Evolutionary conservation across 129 eudicot species (phyloP).

Genomic region (Helianthus tuberosus): DNA sequence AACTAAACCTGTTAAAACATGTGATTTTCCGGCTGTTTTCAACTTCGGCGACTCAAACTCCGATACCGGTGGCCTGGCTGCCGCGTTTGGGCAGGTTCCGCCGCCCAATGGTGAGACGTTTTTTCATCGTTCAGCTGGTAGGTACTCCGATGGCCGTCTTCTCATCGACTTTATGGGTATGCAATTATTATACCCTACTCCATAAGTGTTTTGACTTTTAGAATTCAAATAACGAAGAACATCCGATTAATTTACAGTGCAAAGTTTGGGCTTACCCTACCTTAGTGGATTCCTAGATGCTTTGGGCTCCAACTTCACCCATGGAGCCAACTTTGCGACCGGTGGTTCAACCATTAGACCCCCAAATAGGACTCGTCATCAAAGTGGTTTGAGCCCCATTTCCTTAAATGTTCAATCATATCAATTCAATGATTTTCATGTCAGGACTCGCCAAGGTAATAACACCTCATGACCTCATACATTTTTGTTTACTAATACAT

Average conservation of each 20-base stretch:
- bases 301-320: slow-evolving; percentile 74
- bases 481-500: background rate
- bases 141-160: slow-evolving; percentile 77
- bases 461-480: background rate
- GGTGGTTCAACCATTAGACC: slow-evolving; percentile 90
- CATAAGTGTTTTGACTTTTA: background rate
- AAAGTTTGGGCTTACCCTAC: slow-evolving; percentile 57
- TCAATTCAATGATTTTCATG: slow-evolving; percentile 63
- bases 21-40: slow-evolving; percentile 76
- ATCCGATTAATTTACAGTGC: slow-evolving; percentile 41
- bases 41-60: slow-evolving; percentile 97
- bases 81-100: slow-evolving; percentile 80
- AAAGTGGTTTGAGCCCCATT: slow-evolving; percentile 64
- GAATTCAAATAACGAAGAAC: background rate
- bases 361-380: slow-evolving; percentile 60
- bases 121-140: slow-evolving; percentile 72
- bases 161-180: slow-evolving; percentile 81
- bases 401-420: slow-evolving; percentile 59
- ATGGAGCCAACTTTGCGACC: slow-evolving; percentile 90
- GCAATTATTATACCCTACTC: background rate
- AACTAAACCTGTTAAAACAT: slow-evolving; percentile 17
- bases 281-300: slow-evolving; percentile 79
- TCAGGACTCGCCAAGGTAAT: slow-evolving; percentile 42
- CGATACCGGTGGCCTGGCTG: slow-evolving; percentile 93
- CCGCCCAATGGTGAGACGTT: slow-evolving; percentile 79